Evolutionary conservation across 768 basidiomycete species (phyloP).

Genomic region (Clavaria fumosa): DNA sequence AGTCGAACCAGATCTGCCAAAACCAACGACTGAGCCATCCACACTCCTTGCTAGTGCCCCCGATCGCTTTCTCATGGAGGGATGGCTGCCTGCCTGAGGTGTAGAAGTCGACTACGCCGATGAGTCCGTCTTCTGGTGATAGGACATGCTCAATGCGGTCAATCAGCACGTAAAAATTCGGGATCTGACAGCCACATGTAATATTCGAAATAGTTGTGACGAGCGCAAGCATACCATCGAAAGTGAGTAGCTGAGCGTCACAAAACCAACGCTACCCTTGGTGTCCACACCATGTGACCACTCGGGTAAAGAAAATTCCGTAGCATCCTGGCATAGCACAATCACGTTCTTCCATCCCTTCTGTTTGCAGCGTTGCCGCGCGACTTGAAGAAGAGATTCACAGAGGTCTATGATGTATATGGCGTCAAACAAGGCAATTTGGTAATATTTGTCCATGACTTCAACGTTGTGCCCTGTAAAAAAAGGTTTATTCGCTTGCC

Average conservation of each 20-base stretch:
- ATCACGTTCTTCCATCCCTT: slow-evolving; percentile 63
- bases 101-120: slow-evolving; percentile 66
- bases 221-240: slow-evolving; percentile 28
- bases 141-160: slow-evolving; percentile 55
- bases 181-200: slow-evolving; percentile 25
- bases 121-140: slow-evolving; percentile 38
- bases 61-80: slow-evolving; percentile 45
- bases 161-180: slow-evolving; percentile 47
- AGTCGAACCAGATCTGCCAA: slow-evolving; percentile 62
- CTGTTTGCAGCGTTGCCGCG: slow-evolving; percentile 46
- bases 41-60: slow-evolving; percentile 42
- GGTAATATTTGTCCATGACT: slow-evolving; percentile 47
- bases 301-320: slow-evolving; percentile 47
- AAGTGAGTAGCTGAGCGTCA: slow-evolving; percentile 41
- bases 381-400: slow-evolving; percentile 54
- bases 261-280: slow-evolving; percentile 37
- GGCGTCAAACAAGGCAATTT: slow-evolving; percentile 44
- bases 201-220: neutral
- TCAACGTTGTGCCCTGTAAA: slow-evolving; percentile 41
- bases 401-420: slow-evolving; percentile 64
- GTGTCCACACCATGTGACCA: slow-evolving; percentile 33
- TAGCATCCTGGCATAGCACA: slow-evolving; percentile 59
- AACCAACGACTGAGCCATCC: slow-evolving; percentile 60
- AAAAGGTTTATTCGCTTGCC: neutral
- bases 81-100: slow-evolving; percentile 40